Evolutionary conservation across 305 asterid species (phyloP).

Genomic region (Andrographis paniculata): DNA sequence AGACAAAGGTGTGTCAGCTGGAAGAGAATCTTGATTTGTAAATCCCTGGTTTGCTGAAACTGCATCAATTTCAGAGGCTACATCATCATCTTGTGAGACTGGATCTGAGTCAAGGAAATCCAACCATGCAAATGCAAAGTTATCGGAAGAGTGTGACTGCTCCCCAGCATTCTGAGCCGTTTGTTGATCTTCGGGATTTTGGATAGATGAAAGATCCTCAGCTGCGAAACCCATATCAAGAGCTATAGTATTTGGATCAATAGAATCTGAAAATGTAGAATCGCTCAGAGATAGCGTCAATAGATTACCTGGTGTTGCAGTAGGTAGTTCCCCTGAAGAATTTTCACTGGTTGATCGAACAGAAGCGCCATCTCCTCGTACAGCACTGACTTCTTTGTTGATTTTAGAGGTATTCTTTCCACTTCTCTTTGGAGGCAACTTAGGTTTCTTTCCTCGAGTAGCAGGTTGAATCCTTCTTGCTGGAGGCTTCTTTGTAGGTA

Average conservation of each 20-base stretch:
- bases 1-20: slow-evolving; percentile 19
- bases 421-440: slow-evolving; percentile 54
- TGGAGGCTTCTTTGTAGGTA: slow-evolving; percentile 75
- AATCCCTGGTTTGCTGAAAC: slow-evolving; percentile 23
- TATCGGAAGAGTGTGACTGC: slow-evolving; percentile 18
- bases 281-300: slow-evolving; percentile 26
- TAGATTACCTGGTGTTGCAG: slow-evolving; percentile 25
- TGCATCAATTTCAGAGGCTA: slow-evolving; percentile 29
- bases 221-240: slow-evolving; percentile 41
- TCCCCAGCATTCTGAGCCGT: slow-evolving; percentile 21
- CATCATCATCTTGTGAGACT: slow-evolving; percentile 19
- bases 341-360: slow-evolving; percentile 27
- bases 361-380: slow-evolving; percentile 29
- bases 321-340: slow-evolving; percentile 25
- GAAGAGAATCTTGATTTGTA: slow-evolving; percentile 30
- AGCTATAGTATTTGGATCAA: slow-evolving; percentile 30
- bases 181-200: slow-evolving; percentile 23
- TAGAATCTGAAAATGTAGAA: slow-evolving; percentile 27
- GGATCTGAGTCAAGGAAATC: slow-evolving; percentile 39
- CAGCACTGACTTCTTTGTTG: slow-evolving; percentile 27
- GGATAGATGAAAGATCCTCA: slow-evolving; percentile 29
- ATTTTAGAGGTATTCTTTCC: slow-evolving; percentile 38
- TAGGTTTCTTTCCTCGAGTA: slow-evolving; percentile 54
- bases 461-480: slow-evolving; percentile 31
- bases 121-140: slow-evolving; percentile 37